Evolutionary conservation across 306 rosid genomes (phyloP).

Genomic region (Senna tora): DNA sequence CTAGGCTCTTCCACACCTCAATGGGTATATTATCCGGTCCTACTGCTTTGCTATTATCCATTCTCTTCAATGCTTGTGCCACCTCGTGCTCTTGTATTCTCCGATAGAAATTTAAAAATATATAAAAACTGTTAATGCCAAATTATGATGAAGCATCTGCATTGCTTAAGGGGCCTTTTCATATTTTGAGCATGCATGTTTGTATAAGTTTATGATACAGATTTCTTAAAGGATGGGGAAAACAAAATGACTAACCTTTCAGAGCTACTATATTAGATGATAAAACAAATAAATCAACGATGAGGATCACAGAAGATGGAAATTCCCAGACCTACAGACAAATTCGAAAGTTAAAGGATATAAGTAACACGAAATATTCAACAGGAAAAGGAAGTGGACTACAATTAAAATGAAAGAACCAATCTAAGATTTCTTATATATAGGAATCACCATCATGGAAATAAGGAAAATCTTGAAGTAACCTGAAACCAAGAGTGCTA

Average conservation of each 20-base stretch:
- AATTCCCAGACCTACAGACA: slow-evolving; percentile 86
- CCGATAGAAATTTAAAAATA: no score
- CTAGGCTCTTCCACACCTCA: no score
- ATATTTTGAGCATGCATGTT: not conserved
- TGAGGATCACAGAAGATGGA: slow-evolving; percentile 76
- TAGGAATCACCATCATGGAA: slow-evolving; percentile 69
- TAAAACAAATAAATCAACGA: slow-evolving; percentile 76
- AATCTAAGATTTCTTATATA: slow-evolving; percentile 20
- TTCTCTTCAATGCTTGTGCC: no score
- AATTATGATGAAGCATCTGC: no score
- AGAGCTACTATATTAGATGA: slow-evolving; percentile 83
- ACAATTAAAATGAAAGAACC: slow-evolving; percentile 21
- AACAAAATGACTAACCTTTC: slow-evolving; percentile 57
- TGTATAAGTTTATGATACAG: not conserved
- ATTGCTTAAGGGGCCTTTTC: not conserved
- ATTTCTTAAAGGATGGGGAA: slow-evolving; percentile 3
- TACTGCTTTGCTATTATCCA: no score
- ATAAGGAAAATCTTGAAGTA: slow-evolving; percentile 86
- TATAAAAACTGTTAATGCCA: no score
- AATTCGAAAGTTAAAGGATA: slow-evolving; percentile 32
- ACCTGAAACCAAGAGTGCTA: slow-evolving; percentile 75
- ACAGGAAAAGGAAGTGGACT: slow-evolving; percentile 5
- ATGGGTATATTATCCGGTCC: no score
- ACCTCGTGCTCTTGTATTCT: no score
- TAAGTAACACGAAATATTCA: slow-evolving; percentile 8